Evolutionary conservation across 768 basidiomycete genomes (phyloP), one percentile per base, ranked within the genome.

Genomic region (Tylopilus felleus): DNA sequence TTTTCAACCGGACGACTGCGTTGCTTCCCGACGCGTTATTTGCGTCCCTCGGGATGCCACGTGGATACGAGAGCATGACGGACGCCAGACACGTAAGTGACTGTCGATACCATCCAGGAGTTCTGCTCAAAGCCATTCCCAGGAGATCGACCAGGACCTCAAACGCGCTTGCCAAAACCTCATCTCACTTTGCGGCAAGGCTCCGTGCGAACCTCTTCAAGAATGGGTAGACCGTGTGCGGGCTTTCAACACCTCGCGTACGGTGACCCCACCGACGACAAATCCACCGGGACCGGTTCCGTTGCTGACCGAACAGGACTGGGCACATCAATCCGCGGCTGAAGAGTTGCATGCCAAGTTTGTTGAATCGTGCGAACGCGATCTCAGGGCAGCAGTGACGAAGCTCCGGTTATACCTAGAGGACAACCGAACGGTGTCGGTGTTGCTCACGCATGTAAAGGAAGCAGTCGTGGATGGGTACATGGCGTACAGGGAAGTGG

Each of bases 131-230:
- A 44, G 27, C 25, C 31, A 28, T 47, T 27, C 44, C 16, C 68
- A 95, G 91, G 87, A 86, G 55, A 88, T 97, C 60, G 96, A 98
- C 71, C 79, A 85, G 45, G 88, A 88, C 28, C 81, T 98, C 27
- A 90, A 93, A 64, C 76, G 77, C 17, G 86, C 85, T 0, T 98
- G 95, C 72, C 93, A 96, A 73, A 82, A 84, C 38, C 79, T 93
- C 35, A 96, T 98, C 53, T 71, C 77, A 4, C 71, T 80, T 14
- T 85, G 85, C 56, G 77, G 84, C 8, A 72, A 76, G 36, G 68
- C 75, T 0, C 77, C 90, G 23, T 83, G 83, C 39, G 73, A 74
- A 4, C 80, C 87, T 0, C 68, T 94, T 17, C 81, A 76, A 29
- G 64, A 74, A 19, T 95, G 91, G 84, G 72, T 84, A 1, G 79